Evolutionary conservation across 1,284 basidiomycete genomes (phyloP).

Genomic region (Fomitopsis betulina): DNA sequence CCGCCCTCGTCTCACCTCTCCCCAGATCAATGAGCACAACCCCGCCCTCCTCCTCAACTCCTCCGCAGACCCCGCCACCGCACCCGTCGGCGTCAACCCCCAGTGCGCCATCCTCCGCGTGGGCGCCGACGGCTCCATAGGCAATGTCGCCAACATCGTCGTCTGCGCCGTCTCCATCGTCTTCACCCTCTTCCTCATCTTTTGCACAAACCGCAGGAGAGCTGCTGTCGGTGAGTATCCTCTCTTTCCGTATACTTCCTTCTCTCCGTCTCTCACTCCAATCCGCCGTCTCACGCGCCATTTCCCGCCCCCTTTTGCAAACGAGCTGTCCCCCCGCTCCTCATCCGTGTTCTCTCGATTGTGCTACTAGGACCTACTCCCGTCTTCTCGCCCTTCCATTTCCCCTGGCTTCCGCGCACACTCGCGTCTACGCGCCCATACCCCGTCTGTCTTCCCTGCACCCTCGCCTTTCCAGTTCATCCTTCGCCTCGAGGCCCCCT

Average conservation of each 20-base stretch:
- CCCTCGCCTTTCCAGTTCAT: too few species aligned
- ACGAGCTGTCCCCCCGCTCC: too few species aligned
- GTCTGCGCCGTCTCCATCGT: constrained; percentile 59
- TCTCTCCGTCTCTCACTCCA: not conserved
- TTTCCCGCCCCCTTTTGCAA: not conserved
- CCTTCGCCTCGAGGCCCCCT: not conserved
- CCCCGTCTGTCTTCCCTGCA: too few species aligned
- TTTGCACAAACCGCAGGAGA: constrained; percentile 38
- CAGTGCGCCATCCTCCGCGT: constrained; percentile 48
- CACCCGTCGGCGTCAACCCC: constrained; percentile 56
- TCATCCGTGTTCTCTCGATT: too few species aligned
- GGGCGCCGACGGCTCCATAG: constrained; percentile 47
- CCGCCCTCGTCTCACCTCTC: constrained; percentile 4
- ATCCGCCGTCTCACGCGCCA: not conserved
- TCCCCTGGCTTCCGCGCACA: too few species aligned
- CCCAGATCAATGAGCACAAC: constrained; percentile 32
- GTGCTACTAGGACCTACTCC: too few species aligned
- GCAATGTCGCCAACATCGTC: constrained; percentile 73
- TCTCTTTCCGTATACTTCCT: constrained; percentile 1
- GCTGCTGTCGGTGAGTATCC: constrained; percentile 43
- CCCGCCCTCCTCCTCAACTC: constrained; percentile 31
- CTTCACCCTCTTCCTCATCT: constrained; percentile 44
- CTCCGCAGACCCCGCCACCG: constrained; percentile 37
- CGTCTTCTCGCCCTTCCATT: too few species aligned
- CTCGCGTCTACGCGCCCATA: too few species aligned